Evolutionary conservation across 225 moss, liverwort and hornwort genomes (phyloP), one percentile per base, ranked within the genome.

Genomic region (Bryoerythrophyllum caledonicum): DNA sequence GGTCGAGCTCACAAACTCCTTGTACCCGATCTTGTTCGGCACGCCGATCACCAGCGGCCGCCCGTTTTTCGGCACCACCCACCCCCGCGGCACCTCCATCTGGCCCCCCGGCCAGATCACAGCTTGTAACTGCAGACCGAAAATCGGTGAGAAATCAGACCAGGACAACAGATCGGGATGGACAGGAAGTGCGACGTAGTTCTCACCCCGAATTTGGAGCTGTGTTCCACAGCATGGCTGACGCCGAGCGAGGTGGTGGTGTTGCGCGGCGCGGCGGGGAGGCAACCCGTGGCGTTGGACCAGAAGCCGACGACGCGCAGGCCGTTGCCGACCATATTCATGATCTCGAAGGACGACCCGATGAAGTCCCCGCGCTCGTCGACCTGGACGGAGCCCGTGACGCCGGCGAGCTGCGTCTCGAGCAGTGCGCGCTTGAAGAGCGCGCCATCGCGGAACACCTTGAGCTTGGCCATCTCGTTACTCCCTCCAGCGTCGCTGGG

Each of bases 41-140:
- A 97, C 91, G n/a, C 94, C 96, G 26, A 97, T 94, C 51, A 78
- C 10, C 10, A 97, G 80, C 43, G 84, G 91, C 68, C 88, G 85
- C 24, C 96, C 96, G 44, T 92, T 89, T 54, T 91, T 92, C 1
- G 92, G 88, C 58, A 92, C 91, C 68, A 88, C 90, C 96, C 96
- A 97, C 1, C 96, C 96, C 78, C 88, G 82, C 3, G 96, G 96
- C 12, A 92, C 80, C 67, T 88, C 85, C 19, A 84, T 83, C 10
- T 74, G 77, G 46, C 91, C 86, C 10, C 96, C 96, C 19, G 96
- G 96, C 96, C 96, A 97, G 13, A 97, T 85, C n/a, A 94, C 61
- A 64, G 85, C 68, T 81, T 93, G 90, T 48, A 97, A 65, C 82
- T 86, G 76, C 44, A 30, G 56, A 40, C 25, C 2, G 32, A 54